Evolutionary conservation across 768 basidiomycete species (phyloP), one percentile per base, ranked within the genome.

Genomic region (Baorangia bicolor): DNA sequence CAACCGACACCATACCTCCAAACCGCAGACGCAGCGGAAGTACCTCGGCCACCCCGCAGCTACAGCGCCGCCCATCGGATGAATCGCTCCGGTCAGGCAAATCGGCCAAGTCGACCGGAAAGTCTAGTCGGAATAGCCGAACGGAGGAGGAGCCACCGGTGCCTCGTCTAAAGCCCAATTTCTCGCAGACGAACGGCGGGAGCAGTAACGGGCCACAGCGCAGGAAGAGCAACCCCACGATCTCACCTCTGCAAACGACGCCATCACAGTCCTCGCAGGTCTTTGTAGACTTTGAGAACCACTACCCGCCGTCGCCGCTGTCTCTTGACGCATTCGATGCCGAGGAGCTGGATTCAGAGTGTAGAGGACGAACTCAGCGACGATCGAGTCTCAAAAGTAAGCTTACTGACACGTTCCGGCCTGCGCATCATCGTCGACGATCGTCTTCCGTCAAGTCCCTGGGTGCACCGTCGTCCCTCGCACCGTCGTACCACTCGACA

Each of bases 151-250:
- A 63, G 27, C 69, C 70, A 5, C 69, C 69, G 0, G 69, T 72
- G 2, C 69, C 70, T 23, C 70, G 69, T 21, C 59, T 68, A n/a
- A 70, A 57, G 54, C 68, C 60, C 61, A 64, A 55, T 57, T 71
- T 64, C 55, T 49, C 50, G 38, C 56, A 60, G 41, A 48, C 59
- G 21, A 69, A 55, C 23, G 62, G 58, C 13, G 45, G 23, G 16
- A 59, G 33, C 28, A 39, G 18, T 30, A 62, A 27, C 21, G 61
- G 61, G 40, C 64, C 64, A 23, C 54, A 77, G 11, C 77, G 81
- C 33, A 76, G 73, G 63, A 82, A 83, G 73, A 81, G 83, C 51
- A 81, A 81, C 76, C 80, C 81, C 1, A 60, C 77, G 11, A 65
- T 70, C 33, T 53, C 59, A 9, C 60, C 68, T 30, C 14, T 64